Percentiles rank a stretch among this genome's conserved stretches.
Conservation (phyloP, 139 green algal species). For the Haematococcus lacustris region DNA sequence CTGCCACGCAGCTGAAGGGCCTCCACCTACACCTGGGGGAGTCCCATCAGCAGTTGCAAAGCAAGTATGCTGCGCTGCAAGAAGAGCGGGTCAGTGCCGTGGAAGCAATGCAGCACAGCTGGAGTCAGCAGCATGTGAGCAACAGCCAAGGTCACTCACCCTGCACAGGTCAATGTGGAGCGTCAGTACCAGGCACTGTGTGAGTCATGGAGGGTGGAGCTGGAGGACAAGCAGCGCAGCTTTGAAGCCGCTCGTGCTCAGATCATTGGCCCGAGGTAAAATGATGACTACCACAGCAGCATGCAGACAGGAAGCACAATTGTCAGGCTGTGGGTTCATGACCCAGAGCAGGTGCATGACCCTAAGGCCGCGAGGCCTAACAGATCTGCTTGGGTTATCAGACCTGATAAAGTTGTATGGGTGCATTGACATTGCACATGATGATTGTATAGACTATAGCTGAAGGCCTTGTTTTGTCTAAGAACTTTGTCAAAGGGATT, state of each 20-base stretch:
- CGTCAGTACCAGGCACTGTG: constrained; percentile 49
- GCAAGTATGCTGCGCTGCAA: constrained; percentile 14
- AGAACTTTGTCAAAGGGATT: no score
- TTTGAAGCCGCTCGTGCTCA: constrained; percentile 42
- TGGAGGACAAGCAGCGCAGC: constrained; percentile 51
- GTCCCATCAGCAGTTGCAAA: constrained; percentile 31
- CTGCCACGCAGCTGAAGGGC: constrained; percentile 31
- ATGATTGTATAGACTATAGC: no score
- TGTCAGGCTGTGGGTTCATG: no score
- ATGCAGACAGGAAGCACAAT: no score
- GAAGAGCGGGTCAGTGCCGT: constrained; percentile 38
- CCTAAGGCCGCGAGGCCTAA: no score
- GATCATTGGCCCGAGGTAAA: constrained; percentile 37
- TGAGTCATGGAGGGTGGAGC: constrained; percentile 48
- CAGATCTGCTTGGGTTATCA: no score
- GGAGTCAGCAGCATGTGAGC: not conserved
- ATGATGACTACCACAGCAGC: no score
- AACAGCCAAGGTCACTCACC: no score
- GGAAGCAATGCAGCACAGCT: not conserved
- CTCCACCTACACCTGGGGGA: constrained; percentile 29
- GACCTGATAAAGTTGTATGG: no score
- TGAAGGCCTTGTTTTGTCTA: no score
- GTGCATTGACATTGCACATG: not conserved
- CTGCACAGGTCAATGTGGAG: constrained; percentile 34
- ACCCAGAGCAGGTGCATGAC: no score